These are phyloP conservation scores for Monosporascus sp. DNA, from an alignment of 2,329 filamentous ascomycete species.

Conservation along the genomic window DNA sequence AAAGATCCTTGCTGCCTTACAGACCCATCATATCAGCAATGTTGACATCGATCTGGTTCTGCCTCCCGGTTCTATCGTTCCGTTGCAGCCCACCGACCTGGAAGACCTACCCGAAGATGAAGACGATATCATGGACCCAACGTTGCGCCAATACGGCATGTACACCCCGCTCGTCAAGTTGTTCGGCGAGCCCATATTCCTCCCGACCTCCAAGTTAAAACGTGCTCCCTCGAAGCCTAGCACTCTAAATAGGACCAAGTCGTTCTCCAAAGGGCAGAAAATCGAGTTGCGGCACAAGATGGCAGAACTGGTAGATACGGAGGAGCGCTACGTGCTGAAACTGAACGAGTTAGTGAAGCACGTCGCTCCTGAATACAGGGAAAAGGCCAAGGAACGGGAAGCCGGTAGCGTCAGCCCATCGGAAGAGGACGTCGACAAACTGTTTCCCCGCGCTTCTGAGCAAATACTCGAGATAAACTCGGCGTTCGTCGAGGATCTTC, in stretches of 20 bases:
- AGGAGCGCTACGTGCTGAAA: conserved; percentile 89
- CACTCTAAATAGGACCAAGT: conserved; percentile 69
- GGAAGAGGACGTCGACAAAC: conserved; percentile 63
- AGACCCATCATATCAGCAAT: conserved; percentile 77
- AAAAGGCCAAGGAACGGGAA: conserved; percentile 56
- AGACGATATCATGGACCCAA: conserved; percentile 61
- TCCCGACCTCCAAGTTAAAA: conserved; percentile 79
- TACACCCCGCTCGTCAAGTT: conserved; percentile 73
- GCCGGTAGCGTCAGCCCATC: conserved; percentile 64
- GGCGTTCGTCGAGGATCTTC: conserved; percentile 71
- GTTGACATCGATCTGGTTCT: conserved; percentile 84
- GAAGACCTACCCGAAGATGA: conserved; percentile 58
- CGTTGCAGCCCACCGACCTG: conserved; percentile 53
- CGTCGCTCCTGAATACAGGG: conserved; percentile 74
- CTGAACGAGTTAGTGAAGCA: conserved; percentile 76
- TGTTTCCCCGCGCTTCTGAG: conserved; percentile 79
- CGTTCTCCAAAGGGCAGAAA: conserved; percentile 77
- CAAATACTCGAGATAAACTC: conserved; percentile 78
- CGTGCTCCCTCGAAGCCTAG: conserved; percentile 84
- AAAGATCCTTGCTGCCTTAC: conserved; percentile 69
- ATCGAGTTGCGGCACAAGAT: conserved; percentile 81
- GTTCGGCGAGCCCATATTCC: conserved; percentile 78
- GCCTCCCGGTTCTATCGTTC: conserved; percentile 70
- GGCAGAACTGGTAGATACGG: conserved; percentile 85
- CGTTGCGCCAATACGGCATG: conserved; percentile 64